Evolutionary conservation across 257 asterid genomes (phyloP), one percentile per base, ranked within the genome.

Genomic region (Capsicum pubescens): DNA sequence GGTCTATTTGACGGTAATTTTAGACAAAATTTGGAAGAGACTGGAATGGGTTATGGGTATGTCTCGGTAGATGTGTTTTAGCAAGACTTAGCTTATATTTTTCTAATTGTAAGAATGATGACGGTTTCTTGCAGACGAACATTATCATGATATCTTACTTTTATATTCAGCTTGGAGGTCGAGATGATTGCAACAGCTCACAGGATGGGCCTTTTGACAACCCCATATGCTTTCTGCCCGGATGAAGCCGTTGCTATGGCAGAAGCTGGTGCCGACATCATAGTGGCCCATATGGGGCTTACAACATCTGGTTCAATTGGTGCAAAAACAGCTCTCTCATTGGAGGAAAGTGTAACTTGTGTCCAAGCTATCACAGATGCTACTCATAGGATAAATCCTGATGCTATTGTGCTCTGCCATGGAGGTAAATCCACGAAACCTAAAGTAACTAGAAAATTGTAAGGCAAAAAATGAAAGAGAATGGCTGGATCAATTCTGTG

Each of bases 211-310:
- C 91, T 94, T 87, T 89, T 96, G 89, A 96, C 99, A 7, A 96
- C 99, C 55, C 99, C 99, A 4, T 96, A 96, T 85, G 98, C 98
- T 79, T 96, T 96, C 90, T 92, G 94, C 83, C 85, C 90, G 87
- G 92, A 92, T 71, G 99, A 96, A 92, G 99, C 98, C 58, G 70
- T 69, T 58, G 95, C 93, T 82, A 96, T 96, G 99, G 95, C 98
- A 70, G 88, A 90, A 92, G 98, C 97, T 46, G 99, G 98, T 86
- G 99, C 99, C 57, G 99, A 96, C 90, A 90, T 96, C 84, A 89
- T 94, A 6, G 99, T 96, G 87, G 99, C 99, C 11, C 98, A 96
- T 87, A 94, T 94, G 99, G 99, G 99, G 86, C 98, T 96, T 74
- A 96, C 99, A 2, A 93, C 97, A 55, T 93, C 98, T 57, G 99